Percentiles rank a stretch among this genome's conserved stretches.
Conservation (phyloP, 495 filamentous ascomycete genomes). For the Penicilliopsis zonata region DNA sequence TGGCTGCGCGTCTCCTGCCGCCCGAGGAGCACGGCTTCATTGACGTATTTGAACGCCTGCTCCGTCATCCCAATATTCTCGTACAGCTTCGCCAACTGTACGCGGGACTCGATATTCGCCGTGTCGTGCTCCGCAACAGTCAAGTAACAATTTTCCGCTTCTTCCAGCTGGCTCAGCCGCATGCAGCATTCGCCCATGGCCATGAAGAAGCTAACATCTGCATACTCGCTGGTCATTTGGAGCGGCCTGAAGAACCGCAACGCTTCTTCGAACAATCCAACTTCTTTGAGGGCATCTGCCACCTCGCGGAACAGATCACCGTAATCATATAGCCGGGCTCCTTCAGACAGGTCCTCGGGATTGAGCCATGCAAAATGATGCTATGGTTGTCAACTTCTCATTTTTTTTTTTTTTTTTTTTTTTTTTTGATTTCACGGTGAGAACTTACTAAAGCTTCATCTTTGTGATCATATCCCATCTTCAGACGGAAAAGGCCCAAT, state of each 20-base stretch:
- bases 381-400: no score
- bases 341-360: constrained; percentile 35
- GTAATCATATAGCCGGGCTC: constrained; percentile 46
- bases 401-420: no score
- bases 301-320: constrained; percentile 66
- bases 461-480: constrained; percentile 43
- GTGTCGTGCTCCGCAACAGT: constrained; percentile 57
- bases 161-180: constrained; percentile 43
- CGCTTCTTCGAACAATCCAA: constrained; percentile 46
- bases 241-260: constrained; percentile 64
- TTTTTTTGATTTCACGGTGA: no score
- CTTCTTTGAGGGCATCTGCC: constrained; percentile 52
- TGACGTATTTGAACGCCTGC: constrained; percentile 60
- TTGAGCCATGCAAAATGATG: constrained; percentile 55
- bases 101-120: constrained; percentile 56
- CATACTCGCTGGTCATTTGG: constrained; percentile 41
- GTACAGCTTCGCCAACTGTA: constrained; percentile 69
- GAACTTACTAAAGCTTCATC: constrained; percentile 65
- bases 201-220: constrained; percentile 51
- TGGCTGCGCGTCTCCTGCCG: constrained; percentile 25
- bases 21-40: constrained; percentile 56
- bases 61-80: constrained; percentile 55
- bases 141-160: constrained; percentile 65
- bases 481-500: constrained; percentile 69
- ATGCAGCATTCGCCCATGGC: constrained; percentile 64